Conservation (phyloP, 768 basidiomycete species). For the Mycena kentingensis region DNA sequence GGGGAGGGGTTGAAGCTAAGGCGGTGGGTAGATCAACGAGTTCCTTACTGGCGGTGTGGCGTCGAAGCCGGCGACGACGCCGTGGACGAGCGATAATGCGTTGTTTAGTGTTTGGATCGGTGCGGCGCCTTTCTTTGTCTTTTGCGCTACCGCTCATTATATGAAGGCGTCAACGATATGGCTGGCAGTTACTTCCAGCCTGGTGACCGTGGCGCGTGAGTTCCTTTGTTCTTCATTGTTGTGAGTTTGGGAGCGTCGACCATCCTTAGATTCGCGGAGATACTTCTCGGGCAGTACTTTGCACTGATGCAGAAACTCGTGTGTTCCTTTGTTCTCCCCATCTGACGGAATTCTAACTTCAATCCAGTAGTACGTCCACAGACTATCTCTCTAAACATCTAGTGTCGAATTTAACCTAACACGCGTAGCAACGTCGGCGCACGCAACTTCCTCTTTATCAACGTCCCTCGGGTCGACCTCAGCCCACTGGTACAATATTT, state of each 20-base stretch:
- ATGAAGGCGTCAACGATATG: conserved; percentile 62
- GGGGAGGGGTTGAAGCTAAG: too few relatives aligned
- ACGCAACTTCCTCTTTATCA: conserved; percentile 54
- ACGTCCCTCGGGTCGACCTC: conserved; percentile 44
- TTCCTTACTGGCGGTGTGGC: conserved; percentile 51
- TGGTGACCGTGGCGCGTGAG: conserved; percentile 54
- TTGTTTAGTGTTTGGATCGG: conserved; percentile 71
- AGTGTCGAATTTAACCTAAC: not conserved
- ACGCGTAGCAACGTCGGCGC: conserved; percentile 52
- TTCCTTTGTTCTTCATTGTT: not conserved
- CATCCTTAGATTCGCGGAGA: conserved; percentile 46
- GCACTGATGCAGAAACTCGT: conserved; percentile 52
- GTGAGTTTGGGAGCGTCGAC: not conserved
- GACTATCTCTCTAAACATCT: conserved; percentile 2
- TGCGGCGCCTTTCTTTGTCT: not conserved
- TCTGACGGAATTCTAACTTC: conserved; percentile 19
- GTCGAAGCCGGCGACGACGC: conserved; percentile 49
- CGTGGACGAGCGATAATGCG: conserved; percentile 59
- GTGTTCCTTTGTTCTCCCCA: conserved; percentile 9
- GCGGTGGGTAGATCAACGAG: conserved; percentile 49
- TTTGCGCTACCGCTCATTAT: not conserved
- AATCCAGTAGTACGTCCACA: conserved; percentile 33
- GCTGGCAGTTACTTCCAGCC: conserved; percentile 52
- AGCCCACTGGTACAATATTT: conserved; percentile 39
- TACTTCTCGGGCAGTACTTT: conserved; percentile 51